phyloP scores from a whole-genome alignment of 2,329 filamentous ascomycete species.

The Exophiala sideris region DNA sequence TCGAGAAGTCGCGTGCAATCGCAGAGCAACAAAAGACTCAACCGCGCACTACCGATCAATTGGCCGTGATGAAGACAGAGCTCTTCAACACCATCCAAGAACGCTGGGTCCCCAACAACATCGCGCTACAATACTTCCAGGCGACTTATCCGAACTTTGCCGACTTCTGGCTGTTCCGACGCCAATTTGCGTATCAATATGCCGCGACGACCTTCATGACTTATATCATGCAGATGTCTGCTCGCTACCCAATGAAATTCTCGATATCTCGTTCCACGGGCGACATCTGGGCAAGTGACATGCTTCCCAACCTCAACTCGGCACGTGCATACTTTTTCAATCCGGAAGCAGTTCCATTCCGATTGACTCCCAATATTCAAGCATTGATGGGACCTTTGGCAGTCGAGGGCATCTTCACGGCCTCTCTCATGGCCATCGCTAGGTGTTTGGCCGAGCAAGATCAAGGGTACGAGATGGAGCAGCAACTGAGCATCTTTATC shows the following conservation, averaged over 20 bases:
- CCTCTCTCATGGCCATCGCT: constrained; percentile 92
- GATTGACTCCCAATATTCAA: constrained; percentile 92
- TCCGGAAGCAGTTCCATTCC: constrained; percentile 93
- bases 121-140: constrained; percentile 87
- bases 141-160: constrained; percentile 80
- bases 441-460: constrained; percentile 87
- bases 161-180: constrained; percentile 97
- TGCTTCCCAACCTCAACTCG: constrained; percentile 83
- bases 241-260: constrained; percentile 92
- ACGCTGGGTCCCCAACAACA: constrained; percentile 79
- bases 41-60: constrained; percentile 58
- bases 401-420: constrained; percentile 94
- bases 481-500: constrained; percentile 90
- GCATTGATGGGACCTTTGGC: constrained; percentile 93
- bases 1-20: constrained; percentile 84
- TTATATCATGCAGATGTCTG: constrained; percentile 95
- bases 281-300: constrained; percentile 93
- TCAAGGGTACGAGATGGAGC: constrained; percentile 70
- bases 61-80: constrained; percentile 72
- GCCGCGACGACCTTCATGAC: constrained; percentile 97
- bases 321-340: constrained; percentile 90
- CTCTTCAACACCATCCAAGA: constrained; percentile 94
- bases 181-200: constrained; percentile 94
- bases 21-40: constrained; percentile 61
- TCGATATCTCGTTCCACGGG: constrained; percentile 83